Evolutionary conservation across 768 basidiomycete species (phyloP).

Genomic region (Podaxis sp.): DNA sequence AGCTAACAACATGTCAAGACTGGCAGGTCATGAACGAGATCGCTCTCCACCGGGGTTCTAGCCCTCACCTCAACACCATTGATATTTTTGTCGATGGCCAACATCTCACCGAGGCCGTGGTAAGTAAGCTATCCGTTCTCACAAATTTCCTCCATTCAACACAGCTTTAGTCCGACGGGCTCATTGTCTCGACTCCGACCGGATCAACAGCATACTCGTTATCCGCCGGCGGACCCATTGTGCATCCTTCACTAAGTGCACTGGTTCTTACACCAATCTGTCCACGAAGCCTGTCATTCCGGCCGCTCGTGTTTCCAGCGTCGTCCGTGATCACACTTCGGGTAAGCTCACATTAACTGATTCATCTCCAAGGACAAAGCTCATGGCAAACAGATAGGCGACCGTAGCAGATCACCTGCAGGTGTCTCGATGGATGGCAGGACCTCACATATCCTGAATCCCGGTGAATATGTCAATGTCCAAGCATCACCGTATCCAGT

Average conservation of each 20-base stretch:
- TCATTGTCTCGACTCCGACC: constrained; percentile 94
- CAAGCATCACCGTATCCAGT: constrained; percentile 87
- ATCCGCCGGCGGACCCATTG: constrained; percentile 94
- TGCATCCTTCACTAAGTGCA: constrained; percentile 88
- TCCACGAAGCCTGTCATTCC: constrained; percentile 87
- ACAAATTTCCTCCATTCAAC: not conserved
- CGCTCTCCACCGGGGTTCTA: constrained; percentile 87
- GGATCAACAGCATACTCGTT: constrained; percentile 96
- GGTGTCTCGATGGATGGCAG: constrained; percentile 95
- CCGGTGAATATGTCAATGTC: constrained; percentile 85
- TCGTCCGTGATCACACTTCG: constrained; percentile 74
- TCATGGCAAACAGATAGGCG: constrained; percentile 62
- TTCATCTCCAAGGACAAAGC: not conserved
- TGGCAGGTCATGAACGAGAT: constrained; percentile 99
- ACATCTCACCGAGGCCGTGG: constrained; percentile 93
- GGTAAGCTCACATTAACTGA: constrained; percentile 39
- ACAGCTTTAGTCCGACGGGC: constrained; percentile 74
- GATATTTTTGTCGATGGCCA: constrained; percentile 94
- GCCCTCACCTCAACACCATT: constrained; percentile 89
- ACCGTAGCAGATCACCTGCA: constrained; percentile 80
- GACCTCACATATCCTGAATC: constrained; percentile 75
- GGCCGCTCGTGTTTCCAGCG: constrained; percentile 87
- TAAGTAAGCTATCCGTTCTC: constrained; percentile 39
- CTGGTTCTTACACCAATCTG: constrained; percentile 95
- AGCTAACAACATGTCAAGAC: constrained; percentile 39